Evolutionary conservation across 176 grass and related monocot species (phyloP), one percentile per base, ranked within the genome.

Genomic region (Oryza meridionalis): DNA sequence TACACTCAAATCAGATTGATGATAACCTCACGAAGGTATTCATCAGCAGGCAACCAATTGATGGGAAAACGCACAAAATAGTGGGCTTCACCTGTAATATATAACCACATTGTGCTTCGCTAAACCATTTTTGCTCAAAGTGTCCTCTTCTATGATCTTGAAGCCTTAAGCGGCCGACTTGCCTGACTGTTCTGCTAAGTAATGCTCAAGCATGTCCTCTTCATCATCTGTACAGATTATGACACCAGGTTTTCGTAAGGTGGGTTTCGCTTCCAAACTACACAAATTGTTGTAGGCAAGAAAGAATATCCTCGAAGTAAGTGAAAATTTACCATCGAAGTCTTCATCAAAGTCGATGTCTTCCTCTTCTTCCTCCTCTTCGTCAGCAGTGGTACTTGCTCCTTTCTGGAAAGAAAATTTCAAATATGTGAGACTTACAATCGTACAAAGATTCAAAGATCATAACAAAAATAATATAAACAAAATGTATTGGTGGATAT

Each of bases 121-220:
- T 61, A 63, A 51, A 53, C 72, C 40, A 92, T 61, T 27, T 68
- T 33, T 58, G 33, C 7, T 21, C 49, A 46, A 25, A 11, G 66
- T 32, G 66, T 35, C 31, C 55, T 43, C 32, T 71, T 72, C 38
- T 71, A 58, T 53, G 42, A 63, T 55, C 83, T 84, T 38, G 46
- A 88, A 82, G 87, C 74, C 72, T 90, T 90, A 91, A 26, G 91
- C 88, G 68, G 74, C 72, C 75, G 77, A 88, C 64, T 92, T 91
- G 50, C 84, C 84, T 27, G 97, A 89, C 69, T 88, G 88, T 70
- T 94, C 90, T 26, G 93, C 97, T 87, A 99, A 91, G 82, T 92
- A 99, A 88, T 99, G 97, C 84, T 99, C 97, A 68, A 99, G 97
- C 93, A 96, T 99, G 64, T 99, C 97, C 81, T 99, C 96, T 85